Conservation (phyloP, 371 early-diverging fungal genomes). For the Cokeromyces recurvatus region DNA sequence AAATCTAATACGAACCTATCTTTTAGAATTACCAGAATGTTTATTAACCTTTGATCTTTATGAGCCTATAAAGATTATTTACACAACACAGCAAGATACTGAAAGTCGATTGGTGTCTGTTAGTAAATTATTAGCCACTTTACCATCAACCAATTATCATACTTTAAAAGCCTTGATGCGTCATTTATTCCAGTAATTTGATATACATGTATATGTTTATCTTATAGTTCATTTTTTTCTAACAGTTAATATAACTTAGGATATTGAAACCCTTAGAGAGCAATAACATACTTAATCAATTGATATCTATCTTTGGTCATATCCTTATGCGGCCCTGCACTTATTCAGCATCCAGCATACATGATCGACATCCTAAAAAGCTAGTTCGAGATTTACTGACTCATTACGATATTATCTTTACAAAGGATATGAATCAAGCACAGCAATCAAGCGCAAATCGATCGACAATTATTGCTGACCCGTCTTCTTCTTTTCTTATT, state of each 20-base stretch:
- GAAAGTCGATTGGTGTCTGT: conserved; percentile 10
- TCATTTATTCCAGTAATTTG: conserved; percentile 30
- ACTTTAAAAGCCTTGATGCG: conserved; percentile 45
- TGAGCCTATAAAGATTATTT: conserved; percentile 63
- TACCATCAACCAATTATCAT: conserved; percentile 50
- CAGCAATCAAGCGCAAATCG: conserved; percentile 10
- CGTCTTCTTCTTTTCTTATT: background rate
- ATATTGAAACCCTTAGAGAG: background rate
- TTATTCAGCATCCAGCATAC: conserved; percentile 32
- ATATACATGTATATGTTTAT: background rate
- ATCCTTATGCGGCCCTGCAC: conserved; percentile 43
- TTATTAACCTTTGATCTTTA: conserved; percentile 68
- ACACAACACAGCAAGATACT: conserved; percentile 18
- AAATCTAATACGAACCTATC: conserved; percentile 58
- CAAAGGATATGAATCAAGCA: conserved; percentile 8
- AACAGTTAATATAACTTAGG: too few relatives aligned
- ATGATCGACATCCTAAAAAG: conserved; percentile 48
- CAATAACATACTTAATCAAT: background rate
- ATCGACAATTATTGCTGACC: conserved; percentile 11
- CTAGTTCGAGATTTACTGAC: conserved; percentile 46
- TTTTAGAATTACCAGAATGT: conserved; percentile 71
- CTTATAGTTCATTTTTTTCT: too few relatives aligned
- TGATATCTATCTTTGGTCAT: conserved; percentile 34
- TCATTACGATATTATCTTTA: conserved; percentile 16
- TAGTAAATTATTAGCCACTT: conserved; percentile 43